phyloP scores from a whole-genome alignment of 768 basidiomycete genomes.

The Boletus barrowsii region DNA sequence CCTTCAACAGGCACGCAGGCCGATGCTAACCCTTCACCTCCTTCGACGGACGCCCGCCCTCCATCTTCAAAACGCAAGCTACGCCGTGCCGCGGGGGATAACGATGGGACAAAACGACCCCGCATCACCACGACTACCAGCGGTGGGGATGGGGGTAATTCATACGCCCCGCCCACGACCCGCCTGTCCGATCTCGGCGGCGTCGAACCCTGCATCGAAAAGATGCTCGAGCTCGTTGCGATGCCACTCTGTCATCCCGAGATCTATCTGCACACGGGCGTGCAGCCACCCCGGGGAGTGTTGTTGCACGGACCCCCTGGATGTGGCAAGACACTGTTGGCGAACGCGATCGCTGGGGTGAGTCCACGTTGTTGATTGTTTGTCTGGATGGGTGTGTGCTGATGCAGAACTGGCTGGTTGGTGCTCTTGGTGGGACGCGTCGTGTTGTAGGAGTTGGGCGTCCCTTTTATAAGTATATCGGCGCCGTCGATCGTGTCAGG shows the following conservation, averaged over 20 bases:
- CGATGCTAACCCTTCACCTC: not conserved
- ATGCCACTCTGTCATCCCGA: conserved; percentile 96
- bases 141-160: too few relatives aligned
- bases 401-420: not conserved
- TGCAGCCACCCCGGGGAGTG: conserved; percentile 89
- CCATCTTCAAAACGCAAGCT: conserved; percentile 59
- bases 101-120: conserved; percentile 54
- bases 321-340: conserved; percentile 93
- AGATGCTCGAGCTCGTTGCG: conserved; percentile 93
- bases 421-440: not conserved
- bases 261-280: conserved; percentile 89
- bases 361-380: conserved; percentile 24
- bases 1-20: conserved; percentile 9
- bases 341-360: conserved; percentile 94
- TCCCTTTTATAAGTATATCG: conserved; percentile 92
- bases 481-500: conserved; percentile 96
- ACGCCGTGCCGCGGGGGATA: conserved; percentile 45
- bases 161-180: conserved; percentile 66
- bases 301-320: conserved; percentile 94
- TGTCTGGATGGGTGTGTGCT: not conserved
- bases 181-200: conserved; percentile 87
- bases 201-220: conserved; percentile 80
- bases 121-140: conserved; percentile 28
- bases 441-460: conserved; percentile 69
- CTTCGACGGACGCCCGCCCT: conserved; percentile 9